These are phyloP conservation scores for Bretschneidera sinensis DNA, from an alignment of 345 rosid genomes.

Conservation along the genomic window DNA sequence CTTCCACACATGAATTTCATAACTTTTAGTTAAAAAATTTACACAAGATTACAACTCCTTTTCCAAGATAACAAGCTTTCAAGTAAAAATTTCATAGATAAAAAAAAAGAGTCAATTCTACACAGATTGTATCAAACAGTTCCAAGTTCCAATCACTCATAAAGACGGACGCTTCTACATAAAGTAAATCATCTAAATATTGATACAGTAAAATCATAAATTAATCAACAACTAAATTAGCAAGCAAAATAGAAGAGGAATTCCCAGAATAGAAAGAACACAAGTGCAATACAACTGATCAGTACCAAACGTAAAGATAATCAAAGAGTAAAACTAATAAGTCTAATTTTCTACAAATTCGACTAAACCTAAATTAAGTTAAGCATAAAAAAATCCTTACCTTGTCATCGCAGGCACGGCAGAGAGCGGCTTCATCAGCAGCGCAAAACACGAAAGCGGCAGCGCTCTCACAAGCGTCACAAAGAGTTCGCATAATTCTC, in stretches of 20 bases:
- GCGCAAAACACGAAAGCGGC: conserved; percentile 87
- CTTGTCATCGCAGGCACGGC: conserved; percentile 73
- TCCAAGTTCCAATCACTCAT: no score
- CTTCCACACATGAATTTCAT: no score
- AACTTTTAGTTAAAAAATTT: no score
- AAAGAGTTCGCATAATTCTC: conserved; percentile 63
- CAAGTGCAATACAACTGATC: no score
- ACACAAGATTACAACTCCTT: no score
- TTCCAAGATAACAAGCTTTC: no score
- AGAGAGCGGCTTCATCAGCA: conserved; percentile 86
- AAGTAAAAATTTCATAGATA: neutral
- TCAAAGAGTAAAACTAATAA: no score
- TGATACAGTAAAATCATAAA: neutral
- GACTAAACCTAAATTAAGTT: no score
- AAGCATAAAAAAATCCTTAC: conserved; percentile 21
- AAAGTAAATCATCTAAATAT: neutral
- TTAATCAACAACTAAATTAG: neutral
- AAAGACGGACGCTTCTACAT: neutral
- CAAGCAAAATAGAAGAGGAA: neutral
- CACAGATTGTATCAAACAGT: neutral
- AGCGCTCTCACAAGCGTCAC: conserved; percentile 87
- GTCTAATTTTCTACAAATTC: no score
- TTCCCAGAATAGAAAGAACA: neutral
- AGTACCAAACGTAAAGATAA: no score
- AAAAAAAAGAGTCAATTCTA: neutral